A percentile compares a stretch with the other conserved stretches of the same genome.
These are phyloP conservation scores for Chlorella sp. DNA, from an alignment of 139 green algal genomes.

Conservation along the genomic window DNA sequence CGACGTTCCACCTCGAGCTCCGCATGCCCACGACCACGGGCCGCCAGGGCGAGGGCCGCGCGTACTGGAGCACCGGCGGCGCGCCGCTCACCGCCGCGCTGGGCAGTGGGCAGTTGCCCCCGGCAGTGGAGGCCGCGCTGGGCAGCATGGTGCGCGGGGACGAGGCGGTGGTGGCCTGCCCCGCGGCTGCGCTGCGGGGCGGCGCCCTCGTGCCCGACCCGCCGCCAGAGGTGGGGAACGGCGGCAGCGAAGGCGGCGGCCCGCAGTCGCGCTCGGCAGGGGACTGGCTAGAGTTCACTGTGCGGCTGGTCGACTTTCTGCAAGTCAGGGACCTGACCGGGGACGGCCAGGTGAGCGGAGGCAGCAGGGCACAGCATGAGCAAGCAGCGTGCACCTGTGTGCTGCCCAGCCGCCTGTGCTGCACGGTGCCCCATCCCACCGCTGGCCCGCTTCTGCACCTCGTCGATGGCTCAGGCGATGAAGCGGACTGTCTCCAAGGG, in stretches of 20 bases:
- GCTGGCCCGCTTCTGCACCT: too few relatives aligned
- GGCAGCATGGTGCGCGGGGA: conserved; percentile 26
- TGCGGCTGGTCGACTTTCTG: conserved; percentile 54
- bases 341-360: conserved; percentile 70
- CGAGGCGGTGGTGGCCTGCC: conserved; percentile 28
- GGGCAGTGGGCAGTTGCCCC: conserved; percentile 20
- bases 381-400: too few relatives aligned
- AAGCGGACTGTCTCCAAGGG: conserved; percentile 72
- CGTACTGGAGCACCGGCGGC: conserved; percentile 3
- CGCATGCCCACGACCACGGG: not conserved
- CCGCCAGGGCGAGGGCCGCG: not conserved
- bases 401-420: too few relatives aligned
- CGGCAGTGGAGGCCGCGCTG: conserved; percentile 29
- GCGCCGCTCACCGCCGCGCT: conserved; percentile 10
- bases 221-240: too few relatives aligned
- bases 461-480: too few relatives aligned
- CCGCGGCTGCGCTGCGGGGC: not conserved
- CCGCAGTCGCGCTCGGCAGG: too few relatives aligned
- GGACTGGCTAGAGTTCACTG: not conserved
- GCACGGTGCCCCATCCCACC: too few relatives aligned
- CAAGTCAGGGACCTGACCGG: conserved; percentile 81
- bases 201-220: conserved; percentile 15
- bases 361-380: too few relatives aligned
- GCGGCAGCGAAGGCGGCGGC: too few relatives aligned
- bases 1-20: conserved; percentile 23